Evolutionary conservation across 108 stramenopile species (phyloP), one percentile per base, ranked within the genome.

Genomic region (Cylindrotheca closterium): DNA sequence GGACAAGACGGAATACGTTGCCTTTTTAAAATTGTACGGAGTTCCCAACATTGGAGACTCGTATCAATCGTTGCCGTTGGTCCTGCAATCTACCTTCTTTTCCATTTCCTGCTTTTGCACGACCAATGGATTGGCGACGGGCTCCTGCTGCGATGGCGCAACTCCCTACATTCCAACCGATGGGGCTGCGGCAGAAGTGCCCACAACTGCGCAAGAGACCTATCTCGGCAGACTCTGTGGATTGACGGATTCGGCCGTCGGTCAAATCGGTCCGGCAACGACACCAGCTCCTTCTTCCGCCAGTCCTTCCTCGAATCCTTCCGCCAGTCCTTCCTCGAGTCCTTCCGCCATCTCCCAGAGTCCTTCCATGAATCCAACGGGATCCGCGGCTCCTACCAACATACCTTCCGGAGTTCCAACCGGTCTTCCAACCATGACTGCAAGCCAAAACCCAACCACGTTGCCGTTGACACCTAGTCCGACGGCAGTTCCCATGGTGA

Each of bases 201-300:
- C 66, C 21, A 67, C 65, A 2, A 34, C 57, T 7, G 52, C 25
- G 25, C 51, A 74, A 51, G 30, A 61, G 32, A 56, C 65, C 2
- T 64, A 62, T 58, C 60, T 74, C 22, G 59, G 61, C 47, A 42
- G 65, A 22, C 60, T 67, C 24, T 74, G 73, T 42, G 33, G 64
- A 27, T 58, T 67, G 47, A 67, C 66, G 19, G 58, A n/a, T 18
- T 47, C 48, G 8, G 42, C 73, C 1, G 60, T 74, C 17, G 63
- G 67, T 10, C 65, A 59, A 17, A 45, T 67, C 3, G 33, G 62
- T 22, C 21, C 47, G 17, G 49, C 51, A 18, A 30, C 23, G 10
- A 25, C 60, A 18, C 73, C 73, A 0, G 54, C 65, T 15, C 1
- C 3, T 37, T 50, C 48, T 1, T 49, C 61, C 1, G 33, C 25